Percentiles rank a stretch among this genome's conserved stretches.
phyloP scores from a whole-genome alignment of 352 stramenopile genomes.

The Phytophthora quininea region DNA sequence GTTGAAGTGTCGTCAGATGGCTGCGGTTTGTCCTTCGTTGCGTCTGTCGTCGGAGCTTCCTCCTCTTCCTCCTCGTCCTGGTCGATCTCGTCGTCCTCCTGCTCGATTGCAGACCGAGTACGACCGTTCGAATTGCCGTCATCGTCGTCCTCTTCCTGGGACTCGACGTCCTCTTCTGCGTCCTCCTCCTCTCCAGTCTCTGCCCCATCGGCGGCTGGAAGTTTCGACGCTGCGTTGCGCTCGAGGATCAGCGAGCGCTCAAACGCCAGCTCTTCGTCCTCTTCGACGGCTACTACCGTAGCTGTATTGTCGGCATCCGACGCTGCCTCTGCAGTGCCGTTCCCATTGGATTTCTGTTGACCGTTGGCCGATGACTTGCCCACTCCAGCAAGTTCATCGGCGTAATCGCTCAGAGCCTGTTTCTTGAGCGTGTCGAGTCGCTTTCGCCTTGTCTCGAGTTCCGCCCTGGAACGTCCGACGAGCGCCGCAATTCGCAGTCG shows the following conservation, averaged over 20 bases:
- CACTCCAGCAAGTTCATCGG: slow-evolving; percentile 43
- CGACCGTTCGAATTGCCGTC: slow-evolving; percentile 16
- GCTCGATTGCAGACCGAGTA: slow-evolving; percentile 23
- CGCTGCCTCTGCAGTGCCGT: slow-evolving; percentile 5
- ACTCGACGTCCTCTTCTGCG: slow-evolving; percentile 40
- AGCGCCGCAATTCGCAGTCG: slow-evolving; percentile 73
- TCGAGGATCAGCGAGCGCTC: slow-evolving; percentile 42
- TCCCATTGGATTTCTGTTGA: slow-evolving; percentile 24
- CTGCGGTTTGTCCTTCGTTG: slow-evolving; percentile 10
- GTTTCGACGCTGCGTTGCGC: slow-evolving; percentile 25
- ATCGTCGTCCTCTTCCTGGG: slow-evolving; percentile 39
- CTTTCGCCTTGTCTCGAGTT: slow-evolving; percentile 68
- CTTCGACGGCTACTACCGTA: slow-evolving; percentile 26
- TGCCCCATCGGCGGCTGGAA: slow-evolving; percentile 12
- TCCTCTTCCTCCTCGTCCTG: slow-evolving; percentile 30
- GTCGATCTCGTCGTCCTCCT: slow-evolving; percentile 34
- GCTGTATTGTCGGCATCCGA: slow-evolving; percentile 23
- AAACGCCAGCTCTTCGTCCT: slow-evolving; percentile 47
- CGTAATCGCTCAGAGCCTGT: slow-evolving; percentile 64
- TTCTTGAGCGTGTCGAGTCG: slow-evolving; percentile 80
- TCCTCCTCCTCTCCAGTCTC: slow-evolving; percentile 44
- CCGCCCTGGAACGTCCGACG: slow-evolving; percentile 69
- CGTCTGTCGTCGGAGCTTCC: slow-evolving; percentile 10
- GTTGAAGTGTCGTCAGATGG: not conserved
- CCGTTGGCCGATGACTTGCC: slow-evolving; percentile 18